Base-by-base conservation (phyloP, 1,284 basidiomycete genomes). In the Ganoderma lucidum region DNA sequence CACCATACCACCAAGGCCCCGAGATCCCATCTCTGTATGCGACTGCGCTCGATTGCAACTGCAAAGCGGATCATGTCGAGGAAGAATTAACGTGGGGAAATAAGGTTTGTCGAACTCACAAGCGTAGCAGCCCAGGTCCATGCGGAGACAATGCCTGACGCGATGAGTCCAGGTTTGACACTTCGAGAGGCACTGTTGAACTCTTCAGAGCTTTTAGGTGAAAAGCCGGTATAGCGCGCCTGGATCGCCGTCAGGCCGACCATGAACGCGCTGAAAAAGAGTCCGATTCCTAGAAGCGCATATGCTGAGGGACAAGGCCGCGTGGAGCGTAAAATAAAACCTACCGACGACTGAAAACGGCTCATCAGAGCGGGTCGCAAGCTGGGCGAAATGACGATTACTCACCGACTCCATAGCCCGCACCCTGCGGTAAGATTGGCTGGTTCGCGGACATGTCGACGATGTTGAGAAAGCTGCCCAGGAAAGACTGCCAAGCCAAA, bases 141-240 rank as follows among this genome's bases (percentile, higher is more conserved):
- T 12, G 93, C 91, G 28, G 90, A 91, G 23, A 97, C 94, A 71
- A 97, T 96, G 8, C 95, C 96, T 12, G 94, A 89, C 0, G 96
- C 96, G 69, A 97, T 96, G 55, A 98, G 84, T 8, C 95, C 96
- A 2, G 96, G 95, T 74, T 96, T 96, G 62, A 96, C 88, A 70
- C 90, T 93, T 42, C 91, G 83, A 3, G 91, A 93, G 2, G 95
- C 95, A 66, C 90, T 93, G 73, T 90, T 93, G 80, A 96, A 96
- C 78, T 97, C 95, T 76, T 93, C 90, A 8, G 89, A 87, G 72
- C 84, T 89, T 70, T 87, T 88, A 23, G 91, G 91, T 4, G 90
- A 92, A 79, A 90, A 91, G 0, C 88, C 84, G 0, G 93, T 94
- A 75, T 94, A 93, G 51, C 92, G 87, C 42, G 88, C 80, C 80